phyloP scores from a whole-genome alignment of 2,329 filamentous ascomycete genomes.

The Cytospora piceae region DNA sequence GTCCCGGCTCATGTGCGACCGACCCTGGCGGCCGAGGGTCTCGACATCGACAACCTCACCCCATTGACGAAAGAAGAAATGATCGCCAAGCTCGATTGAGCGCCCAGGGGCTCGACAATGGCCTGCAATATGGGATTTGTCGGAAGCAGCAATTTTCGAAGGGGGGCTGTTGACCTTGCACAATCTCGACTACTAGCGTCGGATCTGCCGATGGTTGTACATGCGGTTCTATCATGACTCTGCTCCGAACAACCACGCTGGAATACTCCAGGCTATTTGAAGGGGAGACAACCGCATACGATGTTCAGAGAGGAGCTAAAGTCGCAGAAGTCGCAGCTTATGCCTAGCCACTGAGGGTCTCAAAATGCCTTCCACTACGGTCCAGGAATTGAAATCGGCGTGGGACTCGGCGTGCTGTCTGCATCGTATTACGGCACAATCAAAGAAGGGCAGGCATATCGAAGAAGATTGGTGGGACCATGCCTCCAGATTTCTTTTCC shows the following conservation, averaged over 20 bases:
- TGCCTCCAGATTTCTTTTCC: slow-evolving; percentile 33
- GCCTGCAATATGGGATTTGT: slow-evolving; percentile 23
- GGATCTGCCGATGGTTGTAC: slow-evolving; percentile 25
- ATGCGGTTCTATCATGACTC: slow-evolving; percentile 17
- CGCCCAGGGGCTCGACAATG: slow-evolving; percentile 34
- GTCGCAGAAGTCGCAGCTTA: slow-evolving; percentile 24
- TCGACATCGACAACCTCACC: slow-evolving; percentile 93
- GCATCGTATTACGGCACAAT: slow-evolving; percentile 9
- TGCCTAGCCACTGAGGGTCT: slow-evolving; percentile 21
- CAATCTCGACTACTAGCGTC: slow-evolving; percentile 20
- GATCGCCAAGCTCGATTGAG: slow-evolving; percentile 96
- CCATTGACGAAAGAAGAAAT: slow-evolving; percentile 93
- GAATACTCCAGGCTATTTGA: slow-evolving; percentile 25
- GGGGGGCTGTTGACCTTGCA: slow-evolving; percentile 12
- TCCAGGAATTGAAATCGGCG: slow-evolving; percentile 18
- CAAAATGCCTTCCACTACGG: slow-evolving; percentile 16
- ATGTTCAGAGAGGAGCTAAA: slow-evolving; percentile 19
- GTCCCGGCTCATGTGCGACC: slow-evolving; percentile 83
- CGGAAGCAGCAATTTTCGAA: slow-evolving; percentile 24
- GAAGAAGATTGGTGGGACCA: slow-evolving; percentile 40
- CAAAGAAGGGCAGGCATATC: slow-evolving; percentile 30
- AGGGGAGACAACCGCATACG: slow-evolving; percentile 23
- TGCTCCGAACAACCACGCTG: slow-evolving; percentile 25
- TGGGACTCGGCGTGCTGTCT: slow-evolving; percentile 11
- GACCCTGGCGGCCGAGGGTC: slow-evolving; percentile 72